Conservation (phyloP, 2,329 filamentous ascomycete genomes). For the Camptophora hylomeconis region DNA sequence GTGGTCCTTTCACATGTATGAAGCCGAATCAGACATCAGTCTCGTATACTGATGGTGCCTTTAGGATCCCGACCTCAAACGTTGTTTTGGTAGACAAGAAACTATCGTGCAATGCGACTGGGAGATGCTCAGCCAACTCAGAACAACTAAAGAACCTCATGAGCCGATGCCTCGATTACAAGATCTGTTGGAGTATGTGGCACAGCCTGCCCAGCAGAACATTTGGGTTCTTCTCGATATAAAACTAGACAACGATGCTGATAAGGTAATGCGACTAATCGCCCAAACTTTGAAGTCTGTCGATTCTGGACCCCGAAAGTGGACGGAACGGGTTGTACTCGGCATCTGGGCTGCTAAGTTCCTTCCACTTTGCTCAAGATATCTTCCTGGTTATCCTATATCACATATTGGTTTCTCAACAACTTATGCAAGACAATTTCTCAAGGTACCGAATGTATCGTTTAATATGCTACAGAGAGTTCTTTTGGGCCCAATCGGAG, state of each 20-base stretch:
- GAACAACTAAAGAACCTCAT: conserved; percentile 54
- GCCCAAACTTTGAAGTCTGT: conserved; percentile 48
- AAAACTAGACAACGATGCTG: conserved; percentile 45
- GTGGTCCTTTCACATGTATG: conserved; percentile 73
- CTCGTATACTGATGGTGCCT: conserved; percentile 3
- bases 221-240: conserved; percentile 81
- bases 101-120: conserved; percentile 66
- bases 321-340: conserved; percentile 61
- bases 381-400: conserved; percentile 32
- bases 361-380: conserved; percentile 47
- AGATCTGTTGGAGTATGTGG: conserved; percentile 63
- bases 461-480: conserved; percentile 63
- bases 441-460: conserved; percentile 52
- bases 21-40: conserved; percentile 1
- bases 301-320: conserved; percentile 37
- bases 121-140: conserved; percentile 55
- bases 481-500: conserved; percentile 56
- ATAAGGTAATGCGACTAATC: conserved; percentile 57
- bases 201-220: conserved; percentile 48
- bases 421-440: conserved; percentile 56
- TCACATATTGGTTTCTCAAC: conserved; percentile 30
- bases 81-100: conserved; percentile 66
- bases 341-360: conserved; percentile 72
- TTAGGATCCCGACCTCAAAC: conserved; percentile 61
- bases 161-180: conserved; percentile 59